Conservation (phyloP, 2,329 filamentous ascomycete genomes). For the Fusarium longipes region DNA sequence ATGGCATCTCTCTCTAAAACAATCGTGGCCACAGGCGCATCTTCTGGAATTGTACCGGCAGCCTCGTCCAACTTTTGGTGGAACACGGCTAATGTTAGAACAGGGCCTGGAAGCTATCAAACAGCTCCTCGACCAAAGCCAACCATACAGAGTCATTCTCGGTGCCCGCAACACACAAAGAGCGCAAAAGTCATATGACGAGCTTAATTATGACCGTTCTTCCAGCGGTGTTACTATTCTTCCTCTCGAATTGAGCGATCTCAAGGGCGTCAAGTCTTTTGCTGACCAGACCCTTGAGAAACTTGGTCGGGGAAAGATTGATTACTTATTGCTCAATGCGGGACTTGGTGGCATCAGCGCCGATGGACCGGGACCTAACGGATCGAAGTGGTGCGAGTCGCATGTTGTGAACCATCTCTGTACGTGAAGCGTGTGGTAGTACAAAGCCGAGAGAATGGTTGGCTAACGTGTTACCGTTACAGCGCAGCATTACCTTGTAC, state of each 20-base stretch:
- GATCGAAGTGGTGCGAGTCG: slow-evolving; percentile 62
- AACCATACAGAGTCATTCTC: slow-evolving; percentile 62
- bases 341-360: slow-evolving; percentile 54
- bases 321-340: slow-evolving; percentile 64
- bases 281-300: slow-evolving; percentile 57
- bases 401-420: slow-evolving; percentile 65
- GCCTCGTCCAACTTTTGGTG: not conserved
- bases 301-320: slow-evolving; percentile 56
- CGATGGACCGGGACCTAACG: slow-evolving; percentile 51
- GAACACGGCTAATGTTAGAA: not conserved
- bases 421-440: slow-evolving; percentile 42
- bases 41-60: slow-evolving; percentile 59
- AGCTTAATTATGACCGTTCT: slow-evolving; percentile 55
- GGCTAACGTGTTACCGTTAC: slow-evolving; percentile 12
- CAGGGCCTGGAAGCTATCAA: slow-evolving; percentile 66
- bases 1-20: slow-evolving; percentile 60
- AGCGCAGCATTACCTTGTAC: slow-evolving; percentile 66
- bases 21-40: slow-evolving; percentile 62
- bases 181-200: slow-evolving; percentile 56
- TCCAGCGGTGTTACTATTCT: slow-evolving; percentile 58
- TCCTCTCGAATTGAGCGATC: slow-evolving; percentile 60
- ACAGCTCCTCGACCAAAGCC: slow-evolving; percentile 58
- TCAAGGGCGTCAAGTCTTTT: slow-evolving; percentile 59
- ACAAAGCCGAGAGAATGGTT: not conserved
- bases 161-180: slow-evolving; percentile 59